Evolutionary conservation across 805 yeast species (phyloP).

Genomic region (Saitoella complicata): DNA sequence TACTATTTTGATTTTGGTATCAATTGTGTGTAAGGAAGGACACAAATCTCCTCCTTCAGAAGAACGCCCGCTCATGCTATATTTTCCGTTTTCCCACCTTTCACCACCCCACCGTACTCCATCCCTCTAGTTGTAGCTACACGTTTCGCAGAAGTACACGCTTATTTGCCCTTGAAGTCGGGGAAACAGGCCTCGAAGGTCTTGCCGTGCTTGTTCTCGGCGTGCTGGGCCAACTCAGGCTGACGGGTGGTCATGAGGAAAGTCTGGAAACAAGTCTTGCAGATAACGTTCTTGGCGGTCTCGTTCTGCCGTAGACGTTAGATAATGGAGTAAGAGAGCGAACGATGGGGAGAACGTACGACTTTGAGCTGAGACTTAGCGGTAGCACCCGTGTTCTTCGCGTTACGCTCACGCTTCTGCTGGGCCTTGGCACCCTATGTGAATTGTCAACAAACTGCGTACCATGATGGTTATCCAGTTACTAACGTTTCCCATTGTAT

Average conservation of each 20-base stretch:
- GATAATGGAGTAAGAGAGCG: too few relatives aligned
- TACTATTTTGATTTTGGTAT: neutral
- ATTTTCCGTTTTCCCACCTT: neutral
- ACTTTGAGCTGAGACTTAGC: neutral
- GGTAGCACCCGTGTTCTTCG: neutral
- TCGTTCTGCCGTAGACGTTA: neutral
- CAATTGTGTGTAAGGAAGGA: neutral
- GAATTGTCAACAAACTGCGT: neutral
- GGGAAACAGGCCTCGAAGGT: neutral
- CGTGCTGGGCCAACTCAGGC: neutral
- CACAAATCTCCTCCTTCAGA: neutral
- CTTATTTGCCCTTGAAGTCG: neutral
- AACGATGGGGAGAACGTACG: too few relatives aligned
- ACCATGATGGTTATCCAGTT: neutral
- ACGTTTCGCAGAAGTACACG: slow-evolving; percentile 2
- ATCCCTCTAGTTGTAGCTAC: neutral
- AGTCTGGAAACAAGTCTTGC: neutral
- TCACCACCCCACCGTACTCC: neutral
- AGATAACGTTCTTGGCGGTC: neutral
- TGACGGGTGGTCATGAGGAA: neutral
- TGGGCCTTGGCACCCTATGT: neutral
- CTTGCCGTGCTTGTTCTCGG: neutral
- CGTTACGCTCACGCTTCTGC: neutral
- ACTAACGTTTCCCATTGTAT: too few relatives aligned
- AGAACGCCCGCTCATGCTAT: neutral